Evolutionary conservation across 495 filamentous ascomycete species (phyloP), one percentile per base, ranked within the genome.

Genomic region (Penicillium robsamsonii): DNA sequence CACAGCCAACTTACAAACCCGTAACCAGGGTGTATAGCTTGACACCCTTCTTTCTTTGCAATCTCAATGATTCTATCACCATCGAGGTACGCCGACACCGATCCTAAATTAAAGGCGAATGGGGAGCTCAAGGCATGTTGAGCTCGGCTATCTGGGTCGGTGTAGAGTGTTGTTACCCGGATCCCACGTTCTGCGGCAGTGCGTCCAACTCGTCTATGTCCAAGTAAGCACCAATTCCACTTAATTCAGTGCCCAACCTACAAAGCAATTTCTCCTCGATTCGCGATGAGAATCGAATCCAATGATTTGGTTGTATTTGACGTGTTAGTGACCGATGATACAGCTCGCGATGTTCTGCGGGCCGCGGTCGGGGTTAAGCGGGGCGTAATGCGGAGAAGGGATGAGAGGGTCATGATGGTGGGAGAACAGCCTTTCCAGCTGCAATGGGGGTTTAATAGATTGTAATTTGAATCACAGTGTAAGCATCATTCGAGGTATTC

Each of bases 261-360:
- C 79, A 97, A 77, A 50, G 94, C 95, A 65, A 99, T 99, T 69
- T 99, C 94, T 57, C 94, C 94, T 60, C 94, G 85, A 67, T 99
- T 99, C 15, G 94, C 94, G 66, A 99, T 97, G 1, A 97, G 78
- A 46, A 97, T 87, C 15, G 91, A 96, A 45, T 87, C 86, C 53
- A 97, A 79, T 11, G 91, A 83, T 4, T 64, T 68, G 33, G 43
- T 58, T 22, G 56, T 41, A 24, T 54, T 61, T 29, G 69, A 18
- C 9, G 57, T 49, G 40, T 47, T 62, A 2, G 73, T 59, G 22
- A 68, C 54, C 13, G 76, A 72, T 10, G 73, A 79, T 27, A 67
- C 70, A 46, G 69, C 58, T 64, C 75, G 65, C 46, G 58, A 67
- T 41, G 64, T 66, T 50, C 71, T 65, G 56, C 66, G 72, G 56